These are phyloP conservation scores for Aspergillus sp. DNA, from an alignment of 2,329 filamentous ascomycete genomes.

Conservation along the genomic window DNA sequence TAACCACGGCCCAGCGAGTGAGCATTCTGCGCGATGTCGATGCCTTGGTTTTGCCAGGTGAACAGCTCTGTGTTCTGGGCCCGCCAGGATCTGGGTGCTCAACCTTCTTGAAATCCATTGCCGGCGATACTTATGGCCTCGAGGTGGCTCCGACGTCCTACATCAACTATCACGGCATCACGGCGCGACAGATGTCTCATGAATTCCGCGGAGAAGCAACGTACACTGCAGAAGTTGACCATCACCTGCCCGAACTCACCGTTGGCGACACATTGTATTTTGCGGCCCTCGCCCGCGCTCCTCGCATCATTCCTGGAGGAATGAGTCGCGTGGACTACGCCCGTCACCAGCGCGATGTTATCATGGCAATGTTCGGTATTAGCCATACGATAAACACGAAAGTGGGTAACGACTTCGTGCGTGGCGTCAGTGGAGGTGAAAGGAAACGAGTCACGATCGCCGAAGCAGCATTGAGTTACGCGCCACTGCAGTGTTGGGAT, in stretches of 20 bases:
- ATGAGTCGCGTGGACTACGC: conserved; percentile 3
- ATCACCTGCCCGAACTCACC: conserved; percentile 1
- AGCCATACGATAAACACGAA: conserved; percentile 6
- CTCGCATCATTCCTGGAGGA: conserved; percentile 4
- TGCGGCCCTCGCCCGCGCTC: conserved; percentile 12
- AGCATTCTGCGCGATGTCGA: conserved; percentile 59
- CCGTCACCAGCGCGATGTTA: conserved; percentile 7
- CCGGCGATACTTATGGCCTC: conserved; percentile 76
- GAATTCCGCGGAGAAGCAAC: conserved; percentile 66
- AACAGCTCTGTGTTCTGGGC: conserved; percentile 51
- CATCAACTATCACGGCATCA: conserved; percentile 68
- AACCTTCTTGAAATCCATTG: conserved; percentile 76
- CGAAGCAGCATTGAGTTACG: conserved; percentile 3
- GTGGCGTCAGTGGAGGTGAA: conserved; percentile 11
- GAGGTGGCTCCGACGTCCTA: conserved; percentile 65
- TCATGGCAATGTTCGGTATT: conserved; percentile 11
- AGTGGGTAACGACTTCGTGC: conserved; percentile 10
- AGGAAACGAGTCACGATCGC: conserved; percentile 9
- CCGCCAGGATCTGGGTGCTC: conserved; percentile 56
- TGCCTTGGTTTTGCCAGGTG: conserved; percentile 52
- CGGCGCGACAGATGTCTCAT: neutral
- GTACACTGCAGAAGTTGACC: conserved; percentile 55
- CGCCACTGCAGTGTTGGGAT: conserved; percentile 7
- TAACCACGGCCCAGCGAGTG: conserved; percentile 32
- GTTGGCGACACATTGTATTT: conserved; percentile 8